phyloP scores from a whole-genome alignment of 495 filamentous ascomycete genomes.

The Aspergillus steynii region DNA sequence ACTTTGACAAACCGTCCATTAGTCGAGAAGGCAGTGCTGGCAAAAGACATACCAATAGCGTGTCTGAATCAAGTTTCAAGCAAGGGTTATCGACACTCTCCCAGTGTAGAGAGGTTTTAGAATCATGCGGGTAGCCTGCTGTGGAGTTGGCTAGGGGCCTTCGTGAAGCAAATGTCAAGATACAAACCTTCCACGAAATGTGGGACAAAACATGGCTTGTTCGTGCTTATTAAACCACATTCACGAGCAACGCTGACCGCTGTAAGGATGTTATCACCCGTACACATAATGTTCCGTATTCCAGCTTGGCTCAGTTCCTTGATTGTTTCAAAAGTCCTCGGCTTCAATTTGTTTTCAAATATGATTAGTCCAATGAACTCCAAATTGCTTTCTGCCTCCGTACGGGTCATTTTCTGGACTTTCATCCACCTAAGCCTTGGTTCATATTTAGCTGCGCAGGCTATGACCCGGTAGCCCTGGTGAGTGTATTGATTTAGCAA shows the following conservation, averaged over 20 bases:
- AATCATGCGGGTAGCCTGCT: conserved; percentile 60
- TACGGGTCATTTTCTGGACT: conserved; percentile 86
- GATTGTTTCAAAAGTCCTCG: conserved; percentile 73
- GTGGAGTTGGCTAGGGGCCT: conserved; percentile 10
- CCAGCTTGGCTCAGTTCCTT: conserved; percentile 80
- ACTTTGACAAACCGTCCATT: background rate
- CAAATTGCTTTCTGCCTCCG: conserved; percentile 77
- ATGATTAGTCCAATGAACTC: conserved; percentile 95
- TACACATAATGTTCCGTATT: conserved; percentile 95
- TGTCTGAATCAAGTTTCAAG: conserved; percentile 72
- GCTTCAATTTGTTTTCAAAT: conserved; percentile 98
- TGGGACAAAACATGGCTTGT: conserved; percentile 87
- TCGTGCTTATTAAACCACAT: conserved; percentile 77
- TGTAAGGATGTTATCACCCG: conserved; percentile 97
- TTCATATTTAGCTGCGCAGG: conserved; percentile 86
- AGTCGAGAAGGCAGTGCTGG: background rate
- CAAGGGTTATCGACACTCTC: conserved; percentile 86
- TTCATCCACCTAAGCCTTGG: conserved; percentile 87
- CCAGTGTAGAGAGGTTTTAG: conserved; percentile 75
- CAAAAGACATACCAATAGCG: conserved; percentile 59
- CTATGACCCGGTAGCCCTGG: conserved; percentile 96
- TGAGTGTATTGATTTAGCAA: conserved; percentile 87
- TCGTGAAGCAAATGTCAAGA: background rate
- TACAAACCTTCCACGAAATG: conserved; percentile 73
- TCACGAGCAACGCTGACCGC: conserved; percentile 96